phyloP scores from a whole-genome alignment of 2,329 filamentous ascomycete genomes.

The Ampelomyces quisqualis region DNA sequence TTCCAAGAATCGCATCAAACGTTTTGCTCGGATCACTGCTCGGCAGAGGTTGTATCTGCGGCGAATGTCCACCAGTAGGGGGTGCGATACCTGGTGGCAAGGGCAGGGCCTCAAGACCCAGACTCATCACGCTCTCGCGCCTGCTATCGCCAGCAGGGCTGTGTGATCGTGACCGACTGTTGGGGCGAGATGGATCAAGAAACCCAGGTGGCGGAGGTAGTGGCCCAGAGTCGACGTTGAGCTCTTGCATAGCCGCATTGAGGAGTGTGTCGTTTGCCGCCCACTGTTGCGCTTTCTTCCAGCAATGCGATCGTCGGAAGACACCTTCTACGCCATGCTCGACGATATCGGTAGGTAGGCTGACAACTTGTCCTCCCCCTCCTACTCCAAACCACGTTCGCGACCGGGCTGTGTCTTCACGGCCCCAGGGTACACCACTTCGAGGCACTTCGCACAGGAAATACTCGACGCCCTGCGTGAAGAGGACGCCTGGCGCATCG shows the following conservation, averaged over 20 bases:
- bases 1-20: constrained; percentile 52
- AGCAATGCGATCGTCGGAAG: constrained; percentile 69
- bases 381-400: constrained; percentile 75
- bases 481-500: constrained; percentile 69
- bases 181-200: constrained; percentile 23
- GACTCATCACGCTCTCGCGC: constrained; percentile 48
- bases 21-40: constrained; percentile 48
- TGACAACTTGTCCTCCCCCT: constrained; percentile 63
- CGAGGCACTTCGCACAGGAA: constrained; percentile 77
- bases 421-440: constrained; percentile 71
- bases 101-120: constrained; percentile 51
- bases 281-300: constrained; percentile 65
- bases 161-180: constrained; percentile 23
- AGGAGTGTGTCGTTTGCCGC: constrained; percentile 43
- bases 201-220: constrained; percentile 37
- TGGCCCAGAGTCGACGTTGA: constrained; percentile 30
- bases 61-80: constrained; percentile 24
- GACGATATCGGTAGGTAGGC: constrained; percentile 63
- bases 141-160: constrained; percentile 34
- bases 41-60: constrained; percentile 29
- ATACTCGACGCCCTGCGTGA: constrained; percentile 73
- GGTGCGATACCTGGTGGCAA: constrained; percentile 48
- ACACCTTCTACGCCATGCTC: constrained; percentile 67
- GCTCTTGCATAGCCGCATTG: constrained; percentile 39
- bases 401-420: constrained; percentile 57